Evolutionary conservation across 2,329 filamentous ascomycete genomes (phyloP).

Genomic region (Cladosporium sp.): DNA sequence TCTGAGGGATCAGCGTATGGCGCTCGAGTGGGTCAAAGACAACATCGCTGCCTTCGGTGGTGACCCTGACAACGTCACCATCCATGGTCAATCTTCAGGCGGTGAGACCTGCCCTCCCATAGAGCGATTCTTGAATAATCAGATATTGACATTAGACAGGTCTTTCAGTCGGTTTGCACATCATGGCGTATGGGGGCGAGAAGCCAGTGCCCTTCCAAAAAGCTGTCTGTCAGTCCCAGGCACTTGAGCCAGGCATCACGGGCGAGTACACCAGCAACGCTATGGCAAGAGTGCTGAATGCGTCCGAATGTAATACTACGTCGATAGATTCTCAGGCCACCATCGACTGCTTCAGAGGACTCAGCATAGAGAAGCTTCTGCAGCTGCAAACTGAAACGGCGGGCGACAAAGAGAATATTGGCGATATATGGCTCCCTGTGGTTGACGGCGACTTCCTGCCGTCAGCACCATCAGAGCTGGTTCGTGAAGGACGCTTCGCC

Average conservation of each 20-base stretch:
- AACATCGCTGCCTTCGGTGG: constrained; percentile 40
- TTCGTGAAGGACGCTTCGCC: constrained; percentile 34
- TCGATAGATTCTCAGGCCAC: constrained; percentile 35
- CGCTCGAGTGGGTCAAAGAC: constrained; percentile 34
- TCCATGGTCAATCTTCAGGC: constrained; percentile 36
- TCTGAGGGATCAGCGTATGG: constrained; percentile 35
- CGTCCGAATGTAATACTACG: constrained; percentile 40
- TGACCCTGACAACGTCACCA: constrained; percentile 33
- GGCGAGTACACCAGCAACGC: constrained; percentile 44
- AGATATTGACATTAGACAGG: neutral
- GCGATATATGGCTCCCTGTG: constrained; percentile 47
- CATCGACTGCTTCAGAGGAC: constrained; percentile 42
- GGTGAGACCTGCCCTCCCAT: constrained; percentile 12
- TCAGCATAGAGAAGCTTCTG: constrained; percentile 40
- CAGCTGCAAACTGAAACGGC: constrained; percentile 42
- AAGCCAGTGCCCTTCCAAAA: constrained; percentile 42
- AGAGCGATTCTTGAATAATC: neutral
- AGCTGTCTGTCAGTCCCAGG: constrained; percentile 43
- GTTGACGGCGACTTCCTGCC: constrained; percentile 45
- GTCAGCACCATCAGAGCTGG: constrained; percentile 36
- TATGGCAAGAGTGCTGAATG: constrained; percentile 38
- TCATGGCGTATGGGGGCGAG: constrained; percentile 43
- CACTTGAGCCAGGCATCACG: constrained; percentile 45
- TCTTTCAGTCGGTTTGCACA: constrained; percentile 33
- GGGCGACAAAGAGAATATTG: constrained; percentile 29